phyloP scores from a whole-genome alignment of 257 asterid species.

The Plantago ovata region DNA sequence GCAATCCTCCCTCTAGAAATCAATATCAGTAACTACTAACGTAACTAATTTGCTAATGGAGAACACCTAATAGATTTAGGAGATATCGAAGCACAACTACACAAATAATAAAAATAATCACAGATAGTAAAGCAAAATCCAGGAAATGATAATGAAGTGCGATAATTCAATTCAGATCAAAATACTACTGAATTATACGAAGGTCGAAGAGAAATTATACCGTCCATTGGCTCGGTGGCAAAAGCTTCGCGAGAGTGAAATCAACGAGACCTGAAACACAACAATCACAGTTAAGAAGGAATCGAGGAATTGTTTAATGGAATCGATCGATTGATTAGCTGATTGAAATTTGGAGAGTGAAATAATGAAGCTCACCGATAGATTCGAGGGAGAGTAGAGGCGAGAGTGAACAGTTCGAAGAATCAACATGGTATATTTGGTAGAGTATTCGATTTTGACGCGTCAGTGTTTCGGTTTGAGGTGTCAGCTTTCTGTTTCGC shows the following conservation, averaged over 20 bases:
- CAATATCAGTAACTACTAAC: background rate
- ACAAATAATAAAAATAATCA: background rate
- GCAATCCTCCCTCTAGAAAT: background rate
- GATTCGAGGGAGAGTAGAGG: constrained; percentile 27
- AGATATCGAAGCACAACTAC: no score
- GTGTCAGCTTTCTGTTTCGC: constrained; percentile 5
- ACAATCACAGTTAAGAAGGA: background rate
- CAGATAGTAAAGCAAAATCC: background rate
- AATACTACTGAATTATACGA: background rate
- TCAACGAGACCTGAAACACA: constrained; percentile 5
- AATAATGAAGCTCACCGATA: constrained; percentile 20
- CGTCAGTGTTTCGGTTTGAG: constrained; percentile 3
- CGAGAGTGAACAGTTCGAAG: constrained; percentile 34
- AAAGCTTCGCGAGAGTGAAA: constrained; percentile 1
- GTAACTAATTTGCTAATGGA: no score
- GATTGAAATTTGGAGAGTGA: background rate
- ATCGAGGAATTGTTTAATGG: no score
- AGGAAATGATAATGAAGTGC: background rate
- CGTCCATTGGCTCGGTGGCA: background rate
- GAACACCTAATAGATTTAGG: no score
- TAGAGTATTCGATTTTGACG: no score
- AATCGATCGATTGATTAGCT: background rate
- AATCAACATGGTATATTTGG: constrained; percentile 10
- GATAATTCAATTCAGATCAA: background rate
- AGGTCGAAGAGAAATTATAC: background rate